phyloP scores from a whole-genome alignment of 257 asterid species.

The Ilex asprella region DNA sequence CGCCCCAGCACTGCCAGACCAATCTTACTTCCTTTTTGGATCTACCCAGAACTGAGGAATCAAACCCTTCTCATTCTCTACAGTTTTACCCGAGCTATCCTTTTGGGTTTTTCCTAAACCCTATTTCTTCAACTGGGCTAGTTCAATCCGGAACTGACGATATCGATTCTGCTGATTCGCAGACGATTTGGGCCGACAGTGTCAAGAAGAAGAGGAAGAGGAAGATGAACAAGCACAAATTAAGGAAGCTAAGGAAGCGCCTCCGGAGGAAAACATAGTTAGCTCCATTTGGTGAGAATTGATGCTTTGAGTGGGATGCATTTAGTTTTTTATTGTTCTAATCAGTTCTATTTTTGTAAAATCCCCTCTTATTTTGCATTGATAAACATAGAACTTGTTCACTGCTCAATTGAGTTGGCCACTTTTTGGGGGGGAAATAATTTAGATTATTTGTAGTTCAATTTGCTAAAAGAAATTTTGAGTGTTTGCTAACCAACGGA shows the following conservation, averaged over 20 bases:
- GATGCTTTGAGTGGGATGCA: background rate
- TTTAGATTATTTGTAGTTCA: too few species aligned
- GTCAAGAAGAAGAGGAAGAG: constrained; percentile 85
- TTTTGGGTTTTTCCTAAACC: constrained; percentile 43
- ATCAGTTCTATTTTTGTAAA: background rate
- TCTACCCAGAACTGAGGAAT: constrained; percentile 14
- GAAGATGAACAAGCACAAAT: constrained; percentile 92
- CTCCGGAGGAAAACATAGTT: constrained; percentile 52
- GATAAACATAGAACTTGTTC: background rate
- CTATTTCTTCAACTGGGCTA: constrained; percentile 24
- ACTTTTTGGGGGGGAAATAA: too few species aligned
- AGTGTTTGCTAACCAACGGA: too few species aligned
- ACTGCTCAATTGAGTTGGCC: background rate
- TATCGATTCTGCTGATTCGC: constrained; percentile 27
- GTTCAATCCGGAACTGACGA: constrained; percentile 22
- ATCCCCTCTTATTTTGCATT: background rate
- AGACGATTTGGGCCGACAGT: constrained; percentile 61
- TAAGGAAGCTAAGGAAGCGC: constrained; percentile 72
- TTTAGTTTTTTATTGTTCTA: background rate
- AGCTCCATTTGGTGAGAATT: background rate
- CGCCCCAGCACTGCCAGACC: constrained; percentile 7
- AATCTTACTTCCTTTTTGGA: constrained; percentile 3
- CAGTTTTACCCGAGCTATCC: constrained; percentile 49
- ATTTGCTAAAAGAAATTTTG: too few species aligned
- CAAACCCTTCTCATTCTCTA: constrained; percentile 11